These are phyloP conservation scores for Phellinidium pouzarii DNA, from an alignment of 1,284 basidiomycete species.

Conservation along the genomic window DNA sequence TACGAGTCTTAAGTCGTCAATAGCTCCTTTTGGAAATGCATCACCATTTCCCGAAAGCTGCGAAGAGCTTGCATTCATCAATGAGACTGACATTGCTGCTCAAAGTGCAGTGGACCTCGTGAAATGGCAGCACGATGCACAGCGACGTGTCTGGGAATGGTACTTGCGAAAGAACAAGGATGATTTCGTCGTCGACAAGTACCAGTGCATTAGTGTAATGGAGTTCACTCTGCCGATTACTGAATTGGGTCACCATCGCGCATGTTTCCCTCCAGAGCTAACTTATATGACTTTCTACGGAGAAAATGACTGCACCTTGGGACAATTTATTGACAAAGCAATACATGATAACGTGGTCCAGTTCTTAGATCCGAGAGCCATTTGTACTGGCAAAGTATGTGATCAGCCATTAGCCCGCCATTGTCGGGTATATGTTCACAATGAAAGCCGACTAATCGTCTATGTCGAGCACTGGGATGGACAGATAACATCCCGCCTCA, in stretches of 20 bases:
- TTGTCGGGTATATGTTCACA: constrained; percentile 86
- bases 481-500: constrained; percentile 53
- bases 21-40: neutral
- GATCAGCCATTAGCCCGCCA: constrained; percentile 78
- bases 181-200: constrained; percentile 87
- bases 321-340: constrained; percentile 84
- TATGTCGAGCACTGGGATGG: constrained; percentile 85
- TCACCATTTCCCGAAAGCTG: neutral
- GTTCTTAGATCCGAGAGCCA: constrained; percentile 62
- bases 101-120: constrained; percentile 67
- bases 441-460: constrained; percentile 77
- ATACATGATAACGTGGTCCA: constrained; percentile 65
- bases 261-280: constrained; percentile 67
- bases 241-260: constrained; percentile 53
- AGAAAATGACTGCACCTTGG: constrained; percentile 86
- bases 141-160: constrained; percentile 87
- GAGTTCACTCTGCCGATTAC: constrained; percentile 69
- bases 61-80: constrained; percentile 37
- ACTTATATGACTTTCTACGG: constrained; percentile 87
- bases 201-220: constrained; percentile 80
- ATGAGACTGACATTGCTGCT: constrained; percentile 52
- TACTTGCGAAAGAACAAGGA: constrained; percentile 78
- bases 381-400: constrained; percentile 81
- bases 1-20: constrained; percentile 21
- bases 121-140: constrained; percentile 77